A percentile compares a stretch with the other conserved stretches of the same genome.
Evolutionary conservation across 129 eudicot species (phyloP).

Genomic region (Flaveria ramosissima): DNA sequence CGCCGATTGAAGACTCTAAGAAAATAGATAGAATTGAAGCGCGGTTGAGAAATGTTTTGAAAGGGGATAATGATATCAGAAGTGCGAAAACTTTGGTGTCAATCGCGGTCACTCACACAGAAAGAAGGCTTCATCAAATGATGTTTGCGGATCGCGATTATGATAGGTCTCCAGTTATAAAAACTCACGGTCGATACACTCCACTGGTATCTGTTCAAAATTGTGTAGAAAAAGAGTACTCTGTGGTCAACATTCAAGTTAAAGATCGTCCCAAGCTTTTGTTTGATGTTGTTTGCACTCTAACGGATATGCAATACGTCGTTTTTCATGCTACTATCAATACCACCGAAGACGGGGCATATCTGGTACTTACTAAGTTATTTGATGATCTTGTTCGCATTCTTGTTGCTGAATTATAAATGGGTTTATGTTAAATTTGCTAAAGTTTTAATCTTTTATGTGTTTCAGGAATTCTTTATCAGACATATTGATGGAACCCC

Average conservation of each 20-base stretch:
- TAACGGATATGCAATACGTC: slow-evolving; percentile 87
- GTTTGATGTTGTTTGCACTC: slow-evolving; percentile 84
- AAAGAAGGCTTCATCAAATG: slow-evolving; percentile 92
- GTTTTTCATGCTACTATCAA: slow-evolving; percentile 84
- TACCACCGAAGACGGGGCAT: slow-evolving; percentile 55
- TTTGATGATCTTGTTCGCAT: not conserved
- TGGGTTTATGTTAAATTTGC: slow-evolving; percentile 10
- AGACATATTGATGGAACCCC: slow-evolving; percentile 81
- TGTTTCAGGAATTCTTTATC: slow-evolving; percentile 77
- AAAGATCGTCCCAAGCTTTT: slow-evolving; percentile 81
- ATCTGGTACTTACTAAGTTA: slow-evolving; percentile 50
- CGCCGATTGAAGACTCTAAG: slow-evolving; percentile 60
- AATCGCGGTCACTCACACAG: slow-evolving; percentile 74
- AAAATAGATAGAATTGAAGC: slow-evolving; percentile 60
- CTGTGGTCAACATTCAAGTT: slow-evolving; percentile 76
- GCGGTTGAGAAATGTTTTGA: slow-evolving; percentile 66
- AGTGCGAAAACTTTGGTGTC: slow-evolving; percentile 79
- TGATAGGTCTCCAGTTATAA: slow-evolving; percentile 50
- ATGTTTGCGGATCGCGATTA: slow-evolving; percentile 94
- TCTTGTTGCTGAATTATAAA: not conserved
- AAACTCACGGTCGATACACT: slow-evolving; percentile 37
- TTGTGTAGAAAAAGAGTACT: slow-evolving; percentile 67
- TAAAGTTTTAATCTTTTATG: slow-evolving; percentile 17
- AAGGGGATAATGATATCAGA: slow-evolving; percentile 83
- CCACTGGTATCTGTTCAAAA: slow-evolving; percentile 70